Conservation (phyloP, 768 basidiomycete genomes). For the Phanerochaete sordida region DNA sequence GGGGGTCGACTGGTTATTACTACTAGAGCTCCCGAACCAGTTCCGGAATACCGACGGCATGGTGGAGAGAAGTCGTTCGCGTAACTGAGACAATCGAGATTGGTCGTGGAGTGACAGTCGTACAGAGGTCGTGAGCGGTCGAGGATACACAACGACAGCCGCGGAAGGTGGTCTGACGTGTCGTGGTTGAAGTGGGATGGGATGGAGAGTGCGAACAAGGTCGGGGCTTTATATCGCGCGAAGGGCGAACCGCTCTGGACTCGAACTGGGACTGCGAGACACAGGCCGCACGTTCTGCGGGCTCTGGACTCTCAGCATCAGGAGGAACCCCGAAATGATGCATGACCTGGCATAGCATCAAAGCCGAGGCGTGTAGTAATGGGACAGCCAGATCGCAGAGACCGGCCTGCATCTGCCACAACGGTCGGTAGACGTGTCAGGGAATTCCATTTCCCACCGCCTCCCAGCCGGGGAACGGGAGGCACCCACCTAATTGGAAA, state of each 20-base stretch:
- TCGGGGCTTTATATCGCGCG: not conserved
- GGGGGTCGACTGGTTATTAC: slow-evolving; percentile 16
- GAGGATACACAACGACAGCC: not conserved
- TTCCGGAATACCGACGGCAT: slow-evolving; percentile 53
- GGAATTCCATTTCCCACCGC: slow-evolving; percentile 11
- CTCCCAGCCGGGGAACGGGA: not conserved
- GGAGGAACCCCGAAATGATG: slow-evolving; percentile 8
- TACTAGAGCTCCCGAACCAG: slow-evolving; percentile 37
- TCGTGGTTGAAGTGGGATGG: not conserved
- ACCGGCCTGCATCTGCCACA: slow-evolving; percentile 8
- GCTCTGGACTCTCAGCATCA: slow-evolving; percentile 7
- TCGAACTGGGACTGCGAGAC: not conserved
- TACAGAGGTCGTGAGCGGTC: slow-evolving; percentile 2
- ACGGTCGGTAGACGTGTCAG: slow-evolving; percentile 15
- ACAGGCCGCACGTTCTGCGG: not conserved
- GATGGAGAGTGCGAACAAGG: slow-evolving; percentile 1
- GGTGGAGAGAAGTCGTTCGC: slow-evolving; percentile 5
- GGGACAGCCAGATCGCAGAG: not conserved
- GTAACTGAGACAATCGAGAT: slow-evolving; percentile 1
- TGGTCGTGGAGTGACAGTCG: not conserved
- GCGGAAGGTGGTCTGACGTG: not conserved
- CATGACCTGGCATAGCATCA: slow-evolving; percentile 5
- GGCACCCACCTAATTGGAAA: slow-evolving; percentile 16
- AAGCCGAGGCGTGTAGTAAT: not conserved
- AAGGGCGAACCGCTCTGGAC: slow-evolving; percentile 1